phyloP scores from a whole-genome alignment of 768 basidiomycete species.

The Clitopilus hobsonii region DNA sequence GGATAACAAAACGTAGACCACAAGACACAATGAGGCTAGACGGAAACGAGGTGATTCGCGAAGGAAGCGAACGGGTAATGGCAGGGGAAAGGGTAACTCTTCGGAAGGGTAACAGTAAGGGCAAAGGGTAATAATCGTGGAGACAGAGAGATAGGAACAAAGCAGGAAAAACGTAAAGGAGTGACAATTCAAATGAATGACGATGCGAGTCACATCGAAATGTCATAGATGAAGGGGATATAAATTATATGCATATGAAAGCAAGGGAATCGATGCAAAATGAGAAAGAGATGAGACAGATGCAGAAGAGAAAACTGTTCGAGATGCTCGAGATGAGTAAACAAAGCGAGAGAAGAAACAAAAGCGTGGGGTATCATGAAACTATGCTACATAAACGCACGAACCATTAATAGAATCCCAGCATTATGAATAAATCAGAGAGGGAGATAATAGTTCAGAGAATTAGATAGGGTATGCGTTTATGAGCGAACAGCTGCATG shows the following conservation, averaged over 20 bases:
- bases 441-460: slow-evolving; percentile 1
- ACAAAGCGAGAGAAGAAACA: not conserved
- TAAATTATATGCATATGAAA: slow-evolving; percentile 31
- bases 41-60: not conserved
- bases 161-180: slow-evolving; percentile 16
- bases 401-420: slow-evolving; percentile 2
- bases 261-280: slow-evolving; percentile 4
- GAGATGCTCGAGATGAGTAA: not conserved
- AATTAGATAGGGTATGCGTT: not conserved
- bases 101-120: slow-evolving; percentile 5
- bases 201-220: slow-evolving; percentile 10
- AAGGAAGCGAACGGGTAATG: slow-evolving; percentile 6
- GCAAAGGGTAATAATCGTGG: slow-evolving; percentile 10
- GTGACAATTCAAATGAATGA: slow-evolving; percentile 21
- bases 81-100: slow-evolving; percentile 15
- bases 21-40: not conserved
- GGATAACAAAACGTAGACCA: slow-evolving; percentile 10
- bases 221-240: slow-evolving; percentile 12
- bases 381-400: slow-evolving; percentile 1
- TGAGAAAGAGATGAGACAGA: slow-evolving; percentile 7
- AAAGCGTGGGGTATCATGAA: slow-evolving; percentile 5
- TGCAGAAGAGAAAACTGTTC: slow-evolving; percentile 11
- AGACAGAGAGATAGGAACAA: slow-evolving; percentile 19
- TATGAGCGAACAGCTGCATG: slow-evolving; percentile 8
- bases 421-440: slow-evolving; percentile 4